These are phyloP conservation scores for Rhodomyrtus psidioides DNA, from an alignment of 441 rosid genomes.

Conservation along the genomic window DNA sequence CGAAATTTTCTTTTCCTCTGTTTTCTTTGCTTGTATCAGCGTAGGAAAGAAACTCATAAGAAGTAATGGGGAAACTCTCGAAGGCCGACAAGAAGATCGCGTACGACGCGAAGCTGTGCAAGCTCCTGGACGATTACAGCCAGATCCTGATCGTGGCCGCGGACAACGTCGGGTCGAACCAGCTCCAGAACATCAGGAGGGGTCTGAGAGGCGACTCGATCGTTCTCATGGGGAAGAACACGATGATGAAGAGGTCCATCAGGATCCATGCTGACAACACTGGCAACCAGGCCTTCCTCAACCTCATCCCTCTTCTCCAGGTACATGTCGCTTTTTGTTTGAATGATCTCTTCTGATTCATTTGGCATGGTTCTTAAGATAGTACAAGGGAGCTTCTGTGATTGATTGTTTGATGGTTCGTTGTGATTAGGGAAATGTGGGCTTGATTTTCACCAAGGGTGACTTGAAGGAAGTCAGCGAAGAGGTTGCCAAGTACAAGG, in stretches of 20 bases:
- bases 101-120: constrained; percentile 75
- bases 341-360: background rate
- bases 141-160: constrained; percentile 78
- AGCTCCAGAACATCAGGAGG: constrained; percentile 76
- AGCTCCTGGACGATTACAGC: constrained; percentile 64
- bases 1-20: background rate
- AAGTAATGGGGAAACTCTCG: constrained; percentile 50
- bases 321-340: constrained; percentile 9
- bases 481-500: constrained; percentile 92
- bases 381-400: background rate
- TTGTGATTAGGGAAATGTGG: constrained; percentile 66
- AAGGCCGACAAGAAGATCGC: constrained; percentile 84
- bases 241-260: constrained; percentile 92
- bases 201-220: constrained; percentile 85
- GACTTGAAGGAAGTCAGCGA: constrained; percentile 94
- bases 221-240: constrained; percentile 92
- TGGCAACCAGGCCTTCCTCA: constrained; percentile 46
- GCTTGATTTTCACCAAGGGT: constrained; percentile 80
- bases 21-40: background rate
- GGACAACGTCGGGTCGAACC: constrained; percentile 94
- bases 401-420: background rate
- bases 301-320: constrained; percentile 83
- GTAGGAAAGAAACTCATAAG: background rate
- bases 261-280: constrained; percentile 76
- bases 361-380: background rate